phyloP scores from a whole-genome alignment of 2,329 filamentous ascomycete species.

The Eutypa lata region DNA sequence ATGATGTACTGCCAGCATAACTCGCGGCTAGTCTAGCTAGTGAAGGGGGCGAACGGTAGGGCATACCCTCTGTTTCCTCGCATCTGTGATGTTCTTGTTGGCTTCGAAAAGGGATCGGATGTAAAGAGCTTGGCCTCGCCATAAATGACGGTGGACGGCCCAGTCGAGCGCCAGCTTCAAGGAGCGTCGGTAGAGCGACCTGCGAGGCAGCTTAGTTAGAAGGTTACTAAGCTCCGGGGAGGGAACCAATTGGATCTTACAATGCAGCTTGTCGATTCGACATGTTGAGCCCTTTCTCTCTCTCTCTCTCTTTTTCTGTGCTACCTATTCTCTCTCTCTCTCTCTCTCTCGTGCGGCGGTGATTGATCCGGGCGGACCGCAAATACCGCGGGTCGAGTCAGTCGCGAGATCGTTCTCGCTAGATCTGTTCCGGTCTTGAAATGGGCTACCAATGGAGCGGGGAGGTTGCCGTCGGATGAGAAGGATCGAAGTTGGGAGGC shows the following conservation, averaged over 20 bases:
- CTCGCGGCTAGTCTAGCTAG: not conserved
- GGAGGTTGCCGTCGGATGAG: not conserved
- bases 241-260: constrained; percentile 36
- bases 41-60: constrained; percentile 5
- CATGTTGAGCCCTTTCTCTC: constrained; percentile 28
- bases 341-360: constrained; percentile 4
- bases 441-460: not conserved
- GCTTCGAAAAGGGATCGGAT: constrained; percentile 94
- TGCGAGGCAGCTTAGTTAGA: constrained; percentile 28
- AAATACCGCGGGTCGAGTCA: not conserved
- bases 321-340: not conserved
- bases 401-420: not conserved
- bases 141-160: constrained; percentile 87
- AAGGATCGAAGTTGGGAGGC: not conserved
- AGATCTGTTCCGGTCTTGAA: not conserved
- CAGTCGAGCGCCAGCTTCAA: constrained; percentile 93
- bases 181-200: constrained; percentile 84
- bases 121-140: constrained; percentile 94
- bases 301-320: constrained; percentile 2
- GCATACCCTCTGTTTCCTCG: constrained; percentile 78
- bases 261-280: constrained; percentile 48
- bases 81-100: constrained; percentile 80
- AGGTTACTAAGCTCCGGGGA: not conserved
- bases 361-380: not conserved
- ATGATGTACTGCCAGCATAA: not conserved